phyloP scores from a whole-genome alignment of 2,329 filamentous ascomycete genomes.

The Scedosporium minutisporum region DNA sequence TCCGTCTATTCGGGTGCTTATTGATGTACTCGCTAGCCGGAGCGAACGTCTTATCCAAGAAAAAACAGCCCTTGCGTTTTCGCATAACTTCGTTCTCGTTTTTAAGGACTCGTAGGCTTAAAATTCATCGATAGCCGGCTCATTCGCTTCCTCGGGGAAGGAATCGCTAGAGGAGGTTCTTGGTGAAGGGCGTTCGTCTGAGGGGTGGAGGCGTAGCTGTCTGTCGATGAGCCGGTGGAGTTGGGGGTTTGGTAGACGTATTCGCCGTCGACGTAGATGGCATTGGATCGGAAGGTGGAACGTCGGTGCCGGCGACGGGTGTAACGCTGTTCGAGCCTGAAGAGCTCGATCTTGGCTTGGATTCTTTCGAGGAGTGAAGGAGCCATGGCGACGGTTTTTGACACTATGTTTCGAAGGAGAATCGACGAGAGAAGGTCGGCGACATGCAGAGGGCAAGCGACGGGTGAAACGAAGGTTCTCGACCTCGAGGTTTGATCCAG shows the following conservation, averaged over 20 bases:
- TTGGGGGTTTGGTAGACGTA: constrained; percentile 69
- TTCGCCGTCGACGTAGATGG: constrained; percentile 89
- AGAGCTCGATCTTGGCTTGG: constrained; percentile 71
- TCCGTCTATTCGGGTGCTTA: too few relatives aligned
- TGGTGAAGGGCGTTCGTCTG: constrained; percentile 27
- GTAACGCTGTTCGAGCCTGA: constrained; percentile 91
- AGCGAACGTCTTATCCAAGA: too few relatives aligned
- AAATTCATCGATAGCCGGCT: constrained; percentile 5
- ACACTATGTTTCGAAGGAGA: neutral
- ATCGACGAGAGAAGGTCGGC: neutral
- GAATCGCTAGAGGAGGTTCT: constrained; percentile 17
- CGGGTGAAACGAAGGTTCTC: too few relatives aligned
- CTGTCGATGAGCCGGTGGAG: constrained; percentile 46
- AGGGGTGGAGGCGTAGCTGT: constrained; percentile 22
- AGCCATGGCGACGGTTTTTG: constrained; percentile 28
- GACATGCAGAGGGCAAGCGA: too few relatives aligned
- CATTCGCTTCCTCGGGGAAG: constrained; percentile 7
- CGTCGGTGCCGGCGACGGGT: constrained; percentile 78
- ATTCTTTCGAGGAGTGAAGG: constrained; percentile 48
- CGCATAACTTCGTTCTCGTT: neutral
- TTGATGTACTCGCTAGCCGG: too few relatives aligned
- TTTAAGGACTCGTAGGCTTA: neutral
- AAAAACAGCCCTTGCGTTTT: neutral
- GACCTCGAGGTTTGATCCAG: too few relatives aligned
- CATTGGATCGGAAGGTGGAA: constrained; percentile 80